Conservation (phyloP, 352 stramenopile genomes). For the Globisporangium carolinianum region DNA sequence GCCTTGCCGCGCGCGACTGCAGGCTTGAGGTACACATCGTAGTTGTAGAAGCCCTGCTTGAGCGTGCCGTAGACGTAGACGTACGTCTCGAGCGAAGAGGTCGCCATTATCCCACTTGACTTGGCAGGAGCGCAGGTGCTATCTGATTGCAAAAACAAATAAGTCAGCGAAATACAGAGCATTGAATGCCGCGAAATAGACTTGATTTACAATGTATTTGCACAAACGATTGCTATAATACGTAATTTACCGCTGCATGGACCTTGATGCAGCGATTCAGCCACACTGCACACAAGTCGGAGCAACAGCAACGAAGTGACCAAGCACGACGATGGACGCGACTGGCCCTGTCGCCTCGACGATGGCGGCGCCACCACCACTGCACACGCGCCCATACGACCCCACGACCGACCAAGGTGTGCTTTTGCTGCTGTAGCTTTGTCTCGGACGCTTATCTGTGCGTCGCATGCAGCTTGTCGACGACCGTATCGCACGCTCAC, state of each 20-base stretch:
- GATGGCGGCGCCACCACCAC: neutral
- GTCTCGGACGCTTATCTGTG: neutral
- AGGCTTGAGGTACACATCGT: conserved; percentile 51
- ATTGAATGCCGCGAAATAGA: no score
- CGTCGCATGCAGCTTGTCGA: no score
- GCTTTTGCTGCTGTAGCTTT: neutral
- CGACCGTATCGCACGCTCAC: no score
- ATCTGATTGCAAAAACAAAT: neutral
- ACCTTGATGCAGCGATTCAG: no score
- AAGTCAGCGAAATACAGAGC: neutral
- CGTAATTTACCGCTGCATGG: no score
- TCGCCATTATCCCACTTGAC: no score
- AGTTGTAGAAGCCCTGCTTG: conserved; percentile 72
- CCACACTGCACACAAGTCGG: neutral
- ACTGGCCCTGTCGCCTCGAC: neutral
- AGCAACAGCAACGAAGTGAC: neutral
- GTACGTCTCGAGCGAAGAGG: conserved; percentile 20
- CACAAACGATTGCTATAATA: no score
- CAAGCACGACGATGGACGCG: neutral
- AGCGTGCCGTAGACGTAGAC: conserved; percentile 83
- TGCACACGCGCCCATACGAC: conserved; percentile 9
- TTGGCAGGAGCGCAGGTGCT: no score
- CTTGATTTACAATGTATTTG: no score
- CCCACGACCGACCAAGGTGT: conserved; percentile 9
- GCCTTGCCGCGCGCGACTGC: conserved; percentile 43